Conservation (phyloP, 2,329 filamentous ascomycete species). For the Acrocalymma vagum region DNA sequence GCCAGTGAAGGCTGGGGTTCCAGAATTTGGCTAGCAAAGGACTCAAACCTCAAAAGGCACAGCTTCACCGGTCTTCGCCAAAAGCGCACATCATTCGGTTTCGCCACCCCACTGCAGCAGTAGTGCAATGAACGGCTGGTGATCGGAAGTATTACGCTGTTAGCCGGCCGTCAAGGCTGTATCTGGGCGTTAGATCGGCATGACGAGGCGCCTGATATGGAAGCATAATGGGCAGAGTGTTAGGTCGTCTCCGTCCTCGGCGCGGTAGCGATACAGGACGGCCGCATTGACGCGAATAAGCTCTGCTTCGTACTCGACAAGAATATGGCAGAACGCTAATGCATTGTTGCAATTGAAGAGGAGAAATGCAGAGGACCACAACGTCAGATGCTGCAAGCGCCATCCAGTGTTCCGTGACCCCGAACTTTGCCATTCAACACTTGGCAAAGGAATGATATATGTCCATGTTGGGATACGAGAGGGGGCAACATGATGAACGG, state of each 20-base stretch:
- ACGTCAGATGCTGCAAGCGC: constrained; percentile 43
- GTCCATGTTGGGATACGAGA: constrained; percentile 27
- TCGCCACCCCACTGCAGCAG: constrained; percentile 48
- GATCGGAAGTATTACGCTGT: constrained; percentile 39
- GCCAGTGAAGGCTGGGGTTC: constrained; percentile 72
- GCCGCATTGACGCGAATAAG: constrained; percentile 25
- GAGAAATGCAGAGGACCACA: constrained; percentile 34
- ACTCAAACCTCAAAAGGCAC: constrained; percentile 46
- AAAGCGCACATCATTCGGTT: constrained; percentile 38
- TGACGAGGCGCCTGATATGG: constrained; percentile 37
- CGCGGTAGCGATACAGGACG: constrained; percentile 25
- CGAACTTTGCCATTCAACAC: constrained; percentile 25
- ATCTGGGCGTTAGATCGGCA: constrained; percentile 44
- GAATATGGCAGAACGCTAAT: constrained; percentile 39
- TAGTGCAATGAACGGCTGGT: constrained; percentile 46
- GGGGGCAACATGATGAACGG: constrained; percentile 33
- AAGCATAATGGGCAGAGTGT: constrained; percentile 43
- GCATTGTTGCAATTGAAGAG: constrained; percentile 40
- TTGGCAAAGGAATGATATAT: constrained; percentile 38
- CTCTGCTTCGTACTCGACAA: constrained; percentile 34
- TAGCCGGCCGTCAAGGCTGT: constrained; percentile 44
- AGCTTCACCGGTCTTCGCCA: constrained; percentile 47
- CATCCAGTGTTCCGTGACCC: constrained; percentile 35
- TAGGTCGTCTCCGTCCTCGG: constrained; percentile 33
- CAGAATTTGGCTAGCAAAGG: constrained; percentile 47